A percentile compares a stretch with the other conserved stretches of the same genome.
Conservation (phyloP, 805 yeast species). For the Candida coquimbonensis region DNA sequence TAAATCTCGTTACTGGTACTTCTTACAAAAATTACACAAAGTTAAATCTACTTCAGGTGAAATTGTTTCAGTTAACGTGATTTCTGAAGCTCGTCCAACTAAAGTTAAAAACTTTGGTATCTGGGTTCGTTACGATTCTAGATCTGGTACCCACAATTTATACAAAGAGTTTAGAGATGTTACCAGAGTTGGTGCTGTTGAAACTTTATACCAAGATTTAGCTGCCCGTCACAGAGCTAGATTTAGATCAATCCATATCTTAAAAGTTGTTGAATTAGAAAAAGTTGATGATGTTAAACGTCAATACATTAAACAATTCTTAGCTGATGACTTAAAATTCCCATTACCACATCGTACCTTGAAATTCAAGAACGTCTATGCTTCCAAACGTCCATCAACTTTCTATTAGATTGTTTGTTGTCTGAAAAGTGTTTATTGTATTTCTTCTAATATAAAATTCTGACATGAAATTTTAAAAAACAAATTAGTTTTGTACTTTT, state of each 20-base stretch:
- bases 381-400: constrained; percentile 93
- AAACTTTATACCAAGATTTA: constrained; percentile 97
- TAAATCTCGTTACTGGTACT: constrained; percentile 99
- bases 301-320: constrained; percentile 97
- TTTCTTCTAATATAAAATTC: constrained; percentile 9
- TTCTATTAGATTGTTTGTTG: constrained; percentile 60
- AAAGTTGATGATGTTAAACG: constrained; percentile 98
- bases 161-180: constrained; percentile 99
- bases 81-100: constrained; percentile 94
- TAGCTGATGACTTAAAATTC: constrained; percentile 93
- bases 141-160: constrained; percentile 99
- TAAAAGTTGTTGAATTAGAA: constrained; percentile 98
- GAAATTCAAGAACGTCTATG: constrained; percentile 81
- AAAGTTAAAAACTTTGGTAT: constrained; percentile 99
- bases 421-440: constrained; percentile 4
- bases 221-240: constrained; percentile 99
- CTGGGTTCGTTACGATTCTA: constrained; percentile 99
- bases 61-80: constrained; percentile 86
- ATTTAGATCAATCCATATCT: constrained; percentile 98
- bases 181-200: constrained; percentile 98
- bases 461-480: constrained; percentile 4
- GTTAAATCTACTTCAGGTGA: constrained; percentile 99
- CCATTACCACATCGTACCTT: constrained; percentile 99
- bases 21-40: constrained; percentile 98
- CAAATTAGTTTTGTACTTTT: not conserved